Evolutionary conservation across 495 filamentous ascomycete genomes (phyloP), one percentile per base, ranked within the genome.

Genomic region (Copromyces sp.): DNA sequence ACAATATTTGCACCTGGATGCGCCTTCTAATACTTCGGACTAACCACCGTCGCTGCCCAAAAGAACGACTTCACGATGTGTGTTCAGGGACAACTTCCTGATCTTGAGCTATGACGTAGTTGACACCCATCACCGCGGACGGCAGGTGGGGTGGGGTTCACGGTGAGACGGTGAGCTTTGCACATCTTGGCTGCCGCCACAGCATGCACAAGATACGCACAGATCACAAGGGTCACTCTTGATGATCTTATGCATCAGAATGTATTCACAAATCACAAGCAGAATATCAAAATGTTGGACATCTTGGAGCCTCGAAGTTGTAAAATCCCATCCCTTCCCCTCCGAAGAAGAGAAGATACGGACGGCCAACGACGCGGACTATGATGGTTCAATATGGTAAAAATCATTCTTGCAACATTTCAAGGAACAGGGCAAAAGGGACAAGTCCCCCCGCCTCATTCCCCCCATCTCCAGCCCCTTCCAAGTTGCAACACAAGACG

Each of bases 231-330:
- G 35, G 35, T 42, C 70, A 70, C 44, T 17, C 39, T 24, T 71
- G 4, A n/a, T 69, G 69, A 40, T 61, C 53, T 69, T 65, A 9
- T 3, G n/a, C 42, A 45, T 4, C 42, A 45, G 8, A 3, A 45
- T 14, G 47, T 69, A 73, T 74, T 68, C 75, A 76, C 47, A 42
- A 68, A 61, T 38, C 68, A 42, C 9, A 69, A 20, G 45, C 45
- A 38, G 4, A 47, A 39, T 40, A 40, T 68, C 9, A n/a, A 74
- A 70, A 83, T 87, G 85, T 87, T 76, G 85, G 84, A 86, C 76
- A 84, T 74, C 83, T 82, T 78, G 85, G 85, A 87, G 85, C 85
- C 85, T 81, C 84, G 81, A 82, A 82, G 77, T 80, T 77, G 84
- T 85, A 68, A 41, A 71, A 9, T 68, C 59, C 53, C 53, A 16